phyloP scores from a whole-genome alignment of 257 asterid genomes.

The Gardenia jasminoides region DNA sequence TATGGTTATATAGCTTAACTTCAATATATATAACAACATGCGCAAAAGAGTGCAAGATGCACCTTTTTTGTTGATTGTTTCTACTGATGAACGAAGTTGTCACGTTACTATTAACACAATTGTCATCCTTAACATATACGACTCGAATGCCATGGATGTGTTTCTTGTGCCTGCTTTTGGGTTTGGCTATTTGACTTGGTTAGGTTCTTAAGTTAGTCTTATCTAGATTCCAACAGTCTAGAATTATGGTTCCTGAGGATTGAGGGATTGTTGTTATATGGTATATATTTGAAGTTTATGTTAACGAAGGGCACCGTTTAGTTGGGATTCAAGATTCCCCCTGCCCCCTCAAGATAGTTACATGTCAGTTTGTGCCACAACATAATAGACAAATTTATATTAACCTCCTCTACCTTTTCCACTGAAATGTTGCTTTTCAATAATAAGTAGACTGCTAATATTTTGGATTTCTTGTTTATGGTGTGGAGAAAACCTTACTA shows the following conservation, averaged over 20 bases:
- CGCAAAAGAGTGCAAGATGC: not conserved
- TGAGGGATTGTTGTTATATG: not conserved
- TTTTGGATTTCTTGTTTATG: too few relatives aligned
- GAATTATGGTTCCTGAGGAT: not conserved
- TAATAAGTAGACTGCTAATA: too few relatives aligned
- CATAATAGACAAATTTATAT: too few relatives aligned
- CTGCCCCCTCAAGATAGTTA: too few relatives aligned
- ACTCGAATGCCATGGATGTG: not conserved
- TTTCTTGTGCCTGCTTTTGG: not conserved
- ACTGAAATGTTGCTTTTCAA: too few relatives aligned
- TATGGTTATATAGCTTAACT: too few relatives aligned
- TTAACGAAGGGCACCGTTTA: not conserved
- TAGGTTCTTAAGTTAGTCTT: not conserved
- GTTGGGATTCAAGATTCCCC: too few relatives aligned
- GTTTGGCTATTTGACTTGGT: not conserved
- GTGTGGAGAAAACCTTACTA: too few relatives aligned
- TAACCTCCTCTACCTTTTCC: too few relatives aligned
- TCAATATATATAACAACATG: not conserved
- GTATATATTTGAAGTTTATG: not conserved
- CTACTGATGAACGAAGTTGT: not conserved
- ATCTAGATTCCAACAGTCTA: not conserved
- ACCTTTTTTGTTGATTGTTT: not conserved
- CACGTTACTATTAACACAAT: not conserved
- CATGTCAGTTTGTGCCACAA: too few relatives aligned
- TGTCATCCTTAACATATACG: not conserved